A percentile compares a stretch with the other conserved stretches of the same genome.
Evolutionary conservation across 805 yeast species (phyloP).

Genomic region (Ogataea ganodermae): DNA sequence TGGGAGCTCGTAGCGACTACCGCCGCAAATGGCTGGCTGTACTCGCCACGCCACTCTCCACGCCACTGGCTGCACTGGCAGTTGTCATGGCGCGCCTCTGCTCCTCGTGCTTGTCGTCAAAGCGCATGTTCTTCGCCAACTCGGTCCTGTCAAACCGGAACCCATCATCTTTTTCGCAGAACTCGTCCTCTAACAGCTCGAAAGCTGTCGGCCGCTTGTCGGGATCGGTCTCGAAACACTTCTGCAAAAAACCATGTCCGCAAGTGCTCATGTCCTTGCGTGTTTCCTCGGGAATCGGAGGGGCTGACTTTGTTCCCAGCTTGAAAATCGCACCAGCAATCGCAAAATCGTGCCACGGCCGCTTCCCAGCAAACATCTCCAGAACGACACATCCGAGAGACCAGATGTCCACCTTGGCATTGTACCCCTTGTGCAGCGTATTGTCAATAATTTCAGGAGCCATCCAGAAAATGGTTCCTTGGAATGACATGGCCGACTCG

Average conservation of each 20-base stretch:
- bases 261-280: constrained; percentile 57
- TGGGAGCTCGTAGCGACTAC: too few relatives aligned
- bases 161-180: constrained; percentile 27
- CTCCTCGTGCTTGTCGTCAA: constrained; percentile 30
- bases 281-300: constrained; percentile 95
- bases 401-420: constrained; percentile 98
- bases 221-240: constrained; percentile 79
- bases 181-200: constrained; percentile 53
- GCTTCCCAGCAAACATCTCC: constrained; percentile 95
- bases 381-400: constrained; percentile 95
- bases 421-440: constrained; percentile 82
- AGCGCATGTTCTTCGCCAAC: constrained; percentile 34
- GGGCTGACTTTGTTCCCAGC: constrained; percentile 83
- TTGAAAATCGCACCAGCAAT: constrained; percentile 94
- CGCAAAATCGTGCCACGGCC: constrained; percentile 97
- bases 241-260: constrained; percentile 71
- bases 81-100: constrained; percentile 28
- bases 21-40: neutral
- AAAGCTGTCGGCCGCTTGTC: constrained; percentile 87
- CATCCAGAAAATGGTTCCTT: constrained; percentile 99
- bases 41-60: neutral
- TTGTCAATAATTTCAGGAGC: constrained; percentile 98
- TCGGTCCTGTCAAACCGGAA: constrained; percentile 35
- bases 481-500: constrained; percentile 88
- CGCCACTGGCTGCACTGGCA: constrained; percentile 17